phyloP scores from a whole-genome alignment of 257 asterid species.

The Plantago elongata region DNA sequence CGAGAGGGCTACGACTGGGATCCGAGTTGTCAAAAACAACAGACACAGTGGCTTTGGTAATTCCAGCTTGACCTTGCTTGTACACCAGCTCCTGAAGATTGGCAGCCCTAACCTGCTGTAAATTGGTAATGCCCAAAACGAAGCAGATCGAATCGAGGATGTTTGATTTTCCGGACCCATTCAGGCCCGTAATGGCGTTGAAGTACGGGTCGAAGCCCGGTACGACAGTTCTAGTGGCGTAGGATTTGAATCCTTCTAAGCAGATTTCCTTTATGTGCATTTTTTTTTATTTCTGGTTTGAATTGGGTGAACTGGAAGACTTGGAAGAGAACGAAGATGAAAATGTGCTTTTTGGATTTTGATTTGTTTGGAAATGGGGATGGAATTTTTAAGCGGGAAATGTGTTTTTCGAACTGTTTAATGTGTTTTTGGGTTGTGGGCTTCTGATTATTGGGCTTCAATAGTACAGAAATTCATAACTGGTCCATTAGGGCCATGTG shows the following conservation, averaged over 20 bases:
- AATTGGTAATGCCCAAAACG: conserved; percentile 88
- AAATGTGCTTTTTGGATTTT: neutral
- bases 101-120: conserved; percentile 99
- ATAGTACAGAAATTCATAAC: too few relatives aligned
- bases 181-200: conserved; percentile 93
- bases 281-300: conserved; percentile 1
- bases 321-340: conserved; percentile 11
- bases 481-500: too few relatives aligned
- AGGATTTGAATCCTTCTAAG: conserved; percentile 93
- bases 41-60: conserved; percentile 93
- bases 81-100: conserved; percentile 97
- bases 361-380: neutral
- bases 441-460: neutral
- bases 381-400: conserved; percentile 1
- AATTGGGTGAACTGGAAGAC: conserved; percentile 6
- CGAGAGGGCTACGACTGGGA: conserved; percentile 77
- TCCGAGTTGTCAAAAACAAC: conserved; percentile 88
- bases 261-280: conserved; percentile 90
- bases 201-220: conserved; percentile 87
- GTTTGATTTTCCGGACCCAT: conserved; percentile 96
- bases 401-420: neutral
- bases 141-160: conserved; percentile 97
- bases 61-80: conserved; percentile 99
- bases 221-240: conserved; percentile 89
- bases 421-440: neutral